phyloP scores from a whole-genome alignment of 2,329 filamentous ascomycete species.

The Acarospora socialis region DNA sequence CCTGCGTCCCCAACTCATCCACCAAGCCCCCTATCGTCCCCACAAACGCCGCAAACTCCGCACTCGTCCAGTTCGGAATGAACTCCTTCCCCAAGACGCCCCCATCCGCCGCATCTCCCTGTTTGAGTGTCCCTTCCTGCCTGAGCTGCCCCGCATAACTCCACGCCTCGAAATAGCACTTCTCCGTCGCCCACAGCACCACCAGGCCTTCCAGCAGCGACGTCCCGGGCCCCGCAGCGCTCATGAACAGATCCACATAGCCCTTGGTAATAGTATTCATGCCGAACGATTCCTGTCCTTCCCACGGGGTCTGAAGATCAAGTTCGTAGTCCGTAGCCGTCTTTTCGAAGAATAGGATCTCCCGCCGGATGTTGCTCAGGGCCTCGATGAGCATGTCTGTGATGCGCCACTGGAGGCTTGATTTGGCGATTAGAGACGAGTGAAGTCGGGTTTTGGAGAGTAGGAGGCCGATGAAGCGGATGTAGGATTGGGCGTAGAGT shows the following conservation, averaged over 20 bases:
- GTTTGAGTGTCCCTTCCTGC: slow-evolving; percentile 14
- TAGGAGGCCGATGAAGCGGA: slow-evolving; percentile 51
- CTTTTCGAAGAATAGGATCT: slow-evolving; percentile 53
- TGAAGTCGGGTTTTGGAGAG: slow-evolving; percentile 48
- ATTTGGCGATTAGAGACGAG: slow-evolving; percentile 27
- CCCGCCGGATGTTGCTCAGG: slow-evolving; percentile 50
- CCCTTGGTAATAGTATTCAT: slow-evolving; percentile 36
- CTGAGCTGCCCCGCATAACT: slow-evolving; percentile 25
- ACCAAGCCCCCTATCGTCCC: slow-evolving; percentile 39
- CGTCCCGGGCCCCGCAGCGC: slow-evolving; percentile 35
- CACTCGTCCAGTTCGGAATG: slow-evolving; percentile 54
- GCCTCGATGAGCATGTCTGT: slow-evolving; percentile 50
- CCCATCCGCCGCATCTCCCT: slow-evolving; percentile 42
- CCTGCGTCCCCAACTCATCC: slow-evolving; percentile 36
- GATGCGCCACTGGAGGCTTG: slow-evolving; percentile 37
- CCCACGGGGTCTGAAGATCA: slow-evolving; percentile 30
- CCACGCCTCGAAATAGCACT: slow-evolving; percentile 48
- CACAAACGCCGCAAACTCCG: slow-evolving; percentile 47
- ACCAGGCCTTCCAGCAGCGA: slow-evolving; percentile 53
- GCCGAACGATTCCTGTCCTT: slow-evolving; percentile 19
- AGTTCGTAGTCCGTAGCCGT: slow-evolving; percentile 48
- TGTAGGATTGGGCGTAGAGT: slow-evolving; percentile 56
- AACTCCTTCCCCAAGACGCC: slow-evolving; percentile 50
- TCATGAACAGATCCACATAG: slow-evolving; percentile 46
- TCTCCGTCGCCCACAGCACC: slow-evolving; percentile 66